Conservation (phyloP, 2,329 filamentous ascomycete genomes). For the Penicillium sp. region DNA sequence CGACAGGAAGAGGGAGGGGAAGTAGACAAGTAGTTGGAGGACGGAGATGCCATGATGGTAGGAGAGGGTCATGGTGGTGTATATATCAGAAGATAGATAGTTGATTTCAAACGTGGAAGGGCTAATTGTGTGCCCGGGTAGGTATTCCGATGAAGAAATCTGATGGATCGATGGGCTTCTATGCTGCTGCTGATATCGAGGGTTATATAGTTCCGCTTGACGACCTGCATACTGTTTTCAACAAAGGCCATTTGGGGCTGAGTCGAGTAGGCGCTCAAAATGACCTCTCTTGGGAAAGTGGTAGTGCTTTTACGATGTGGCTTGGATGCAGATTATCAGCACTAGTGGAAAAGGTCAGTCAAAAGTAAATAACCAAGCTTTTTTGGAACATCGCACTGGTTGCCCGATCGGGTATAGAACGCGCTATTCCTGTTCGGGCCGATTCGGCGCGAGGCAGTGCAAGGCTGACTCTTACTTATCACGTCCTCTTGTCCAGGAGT, state of each 20-base stretch:
- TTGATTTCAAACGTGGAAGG: not conserved
- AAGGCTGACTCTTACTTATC: not conserved
- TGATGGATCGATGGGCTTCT: not conserved
- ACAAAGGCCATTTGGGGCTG: conserved; percentile 1
- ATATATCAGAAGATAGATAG: not conserved
- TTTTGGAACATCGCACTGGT: conserved; percentile 4
- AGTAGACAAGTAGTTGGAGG: conserved; percentile 34
- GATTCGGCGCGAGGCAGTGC: conserved; percentile 2
- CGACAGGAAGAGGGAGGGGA: conserved; percentile 31
- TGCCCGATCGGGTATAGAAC: not conserved
- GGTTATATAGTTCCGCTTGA: not conserved
- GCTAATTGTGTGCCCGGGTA: not conserved
- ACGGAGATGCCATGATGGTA: conserved; percentile 33
- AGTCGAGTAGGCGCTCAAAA: not conserved
- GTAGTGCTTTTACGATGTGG: not conserved
- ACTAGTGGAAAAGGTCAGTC: not conserved
- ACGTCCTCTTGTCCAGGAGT: not conserved
- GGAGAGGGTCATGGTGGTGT: conserved; percentile 19
- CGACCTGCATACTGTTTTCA: conserved; percentile 4
- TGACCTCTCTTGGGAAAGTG: not conserved
- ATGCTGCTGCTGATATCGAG: not conserved
- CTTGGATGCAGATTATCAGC: not conserved
- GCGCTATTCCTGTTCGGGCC: conserved; percentile 1
- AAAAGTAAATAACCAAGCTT: conserved; percentile 1
- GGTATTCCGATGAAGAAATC: not conserved